Evolutionary conservation across 768 basidiomycete species (phyloP).

Genomic region (Pulveroboletus frians): DNA sequence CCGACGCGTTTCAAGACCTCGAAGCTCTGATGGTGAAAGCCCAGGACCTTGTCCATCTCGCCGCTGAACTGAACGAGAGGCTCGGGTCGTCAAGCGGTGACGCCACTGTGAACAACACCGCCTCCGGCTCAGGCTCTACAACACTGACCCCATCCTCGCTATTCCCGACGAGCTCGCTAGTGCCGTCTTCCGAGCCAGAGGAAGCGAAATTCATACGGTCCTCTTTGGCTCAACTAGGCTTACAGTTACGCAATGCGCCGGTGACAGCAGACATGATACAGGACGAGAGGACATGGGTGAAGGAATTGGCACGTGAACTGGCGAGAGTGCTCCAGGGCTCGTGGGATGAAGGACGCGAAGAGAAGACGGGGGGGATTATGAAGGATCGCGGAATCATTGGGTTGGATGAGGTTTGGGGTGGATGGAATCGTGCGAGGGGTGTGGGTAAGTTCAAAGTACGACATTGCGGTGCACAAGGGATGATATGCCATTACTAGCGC

Average conservation of each 20-base stretch:
- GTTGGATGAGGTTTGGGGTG: conserved; percentile 91
- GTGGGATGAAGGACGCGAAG: conserved; percentile 10
- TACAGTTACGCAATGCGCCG: conserved; percentile 72
- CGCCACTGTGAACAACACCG: conserved; percentile 1
- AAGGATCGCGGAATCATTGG: conserved; percentile 73
- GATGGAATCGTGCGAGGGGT: conserved; percentile 91
- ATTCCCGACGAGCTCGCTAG: conserved; percentile 28
- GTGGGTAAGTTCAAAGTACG: conserved; percentile 49
- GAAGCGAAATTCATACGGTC: conserved; percentile 84
- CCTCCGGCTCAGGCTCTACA: conserved; percentile 16
- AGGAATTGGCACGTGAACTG: conserved; percentile 79
- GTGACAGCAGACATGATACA: conserved; percentile 86
- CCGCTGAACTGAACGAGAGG: conserved; percentile 81
- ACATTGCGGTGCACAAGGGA: not conserved
- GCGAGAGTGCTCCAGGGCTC: conserved; percentile 60
- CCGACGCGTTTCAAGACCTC: conserved; percentile 77
- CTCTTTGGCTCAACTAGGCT: conserved; percentile 84
- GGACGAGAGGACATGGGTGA: conserved; percentile 75
- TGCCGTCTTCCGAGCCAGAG: conserved; percentile 58
- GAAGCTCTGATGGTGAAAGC: conserved; percentile 90
- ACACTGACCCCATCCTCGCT: conserved; percentile 19
- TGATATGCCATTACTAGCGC: conserved; percentile 45
- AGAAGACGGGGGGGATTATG: conserved; percentile 58
- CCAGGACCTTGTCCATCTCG: conserved; percentile 87
- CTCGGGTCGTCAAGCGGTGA: conserved; percentile 45